A percentile compares a stretch with the other conserved stretches of the same genome.
These are phyloP conservation scores for Pseudocercospora macadamiae DNA, from an alignment of 2,329 filamentous ascomycete species.

Conservation along the genomic window DNA sequence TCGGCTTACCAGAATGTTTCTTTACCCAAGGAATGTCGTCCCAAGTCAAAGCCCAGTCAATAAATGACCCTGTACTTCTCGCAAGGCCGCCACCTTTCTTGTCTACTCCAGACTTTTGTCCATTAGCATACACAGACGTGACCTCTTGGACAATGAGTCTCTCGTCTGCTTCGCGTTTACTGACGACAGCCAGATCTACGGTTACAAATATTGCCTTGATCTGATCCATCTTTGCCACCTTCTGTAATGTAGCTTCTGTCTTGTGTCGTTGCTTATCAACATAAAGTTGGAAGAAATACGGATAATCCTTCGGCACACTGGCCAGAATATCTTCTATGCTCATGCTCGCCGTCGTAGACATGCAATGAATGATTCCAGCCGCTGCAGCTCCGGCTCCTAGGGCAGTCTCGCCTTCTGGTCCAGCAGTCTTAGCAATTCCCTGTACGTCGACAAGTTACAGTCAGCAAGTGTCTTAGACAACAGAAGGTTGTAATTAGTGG, in stretches of 20 bases:
- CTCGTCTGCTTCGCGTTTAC: slow-evolving; percentile 58
- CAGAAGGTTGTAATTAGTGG: too few relatives aligned
- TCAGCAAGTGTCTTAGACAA: too few relatives aligned
- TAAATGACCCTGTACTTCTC: slow-evolving; percentile 58
- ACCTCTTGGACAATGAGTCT: slow-evolving; percentile 51
- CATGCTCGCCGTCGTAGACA: slow-evolving; percentile 37
- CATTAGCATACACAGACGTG: slow-evolving; percentile 67
- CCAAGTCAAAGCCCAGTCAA: slow-evolving; percentile 59
- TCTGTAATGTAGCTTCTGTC: slow-evolving; percentile 53
- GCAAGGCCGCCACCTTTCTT: slow-evolving; percentile 59
- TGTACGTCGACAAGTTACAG: too few relatives aligned
- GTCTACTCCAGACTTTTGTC: slow-evolving; percentile 54
- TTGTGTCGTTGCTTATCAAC: slow-evolving; percentile 60
- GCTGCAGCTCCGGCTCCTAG: slow-evolving; percentile 36
- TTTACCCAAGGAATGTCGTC: slow-evolving; percentile 51
- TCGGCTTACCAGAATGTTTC: slow-evolving; percentile 55
- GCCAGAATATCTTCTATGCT: slow-evolving; percentile 37
- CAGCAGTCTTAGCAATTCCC: slow-evolving; percentile 36
- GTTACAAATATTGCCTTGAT: slow-evolving; percentile 62
- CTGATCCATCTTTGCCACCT: slow-evolving; percentile 50
- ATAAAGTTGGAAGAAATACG: slow-evolving; percentile 64
- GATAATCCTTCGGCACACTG: slow-evolving; percentile 32
- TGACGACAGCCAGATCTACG: slow-evolving; percentile 60
- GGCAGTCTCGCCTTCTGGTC: slow-evolving; percentile 40
- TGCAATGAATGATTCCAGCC: slow-evolving; percentile 39